phyloP scores from a whole-genome alignment of 345 rosid species.

The Murraya paniculata region DNA sequence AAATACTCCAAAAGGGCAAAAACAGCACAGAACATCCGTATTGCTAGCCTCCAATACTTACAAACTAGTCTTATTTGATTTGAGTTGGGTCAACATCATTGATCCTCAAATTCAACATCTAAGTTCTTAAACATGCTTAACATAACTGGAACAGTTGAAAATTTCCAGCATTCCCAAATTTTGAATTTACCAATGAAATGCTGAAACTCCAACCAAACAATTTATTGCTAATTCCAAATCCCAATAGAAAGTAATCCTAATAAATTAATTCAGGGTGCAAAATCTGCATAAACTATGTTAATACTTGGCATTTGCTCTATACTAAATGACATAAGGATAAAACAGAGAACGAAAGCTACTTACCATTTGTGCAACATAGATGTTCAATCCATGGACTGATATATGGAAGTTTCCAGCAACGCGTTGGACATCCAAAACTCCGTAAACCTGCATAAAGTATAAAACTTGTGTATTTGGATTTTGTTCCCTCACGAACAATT shows the following conservation, averaged over 20 bases:
- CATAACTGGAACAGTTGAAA: not conserved
- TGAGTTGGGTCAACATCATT: not conserved
- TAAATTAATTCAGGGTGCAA: not conserved
- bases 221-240: not conserved
- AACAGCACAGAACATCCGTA: not conserved
- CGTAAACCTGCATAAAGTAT: constrained; percentile 66
- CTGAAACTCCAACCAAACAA: not conserved
- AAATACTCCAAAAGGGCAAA: not conserved
- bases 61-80: not conserved
- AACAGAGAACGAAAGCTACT: constrained; percentile 12
- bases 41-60: not conserved
- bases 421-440: constrained; percentile 91
- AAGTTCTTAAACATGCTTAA: not conserved
- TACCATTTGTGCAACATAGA: constrained; percentile 96
- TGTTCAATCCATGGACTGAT: constrained; percentile 93
- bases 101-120: constrained; percentile 2
- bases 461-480: constrained; percentile 16
- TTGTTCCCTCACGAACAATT: not conserved
- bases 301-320: not conserved
- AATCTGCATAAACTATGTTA: not conserved
- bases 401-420: constrained; percentile 99
- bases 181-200: not conserved
- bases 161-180: not conserved
- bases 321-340: not conserved
- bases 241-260: not conserved